Base-by-base conservation (phyloP, 2,329 filamentous ascomycete genomes). In the Trichoderma sp. region DNA sequence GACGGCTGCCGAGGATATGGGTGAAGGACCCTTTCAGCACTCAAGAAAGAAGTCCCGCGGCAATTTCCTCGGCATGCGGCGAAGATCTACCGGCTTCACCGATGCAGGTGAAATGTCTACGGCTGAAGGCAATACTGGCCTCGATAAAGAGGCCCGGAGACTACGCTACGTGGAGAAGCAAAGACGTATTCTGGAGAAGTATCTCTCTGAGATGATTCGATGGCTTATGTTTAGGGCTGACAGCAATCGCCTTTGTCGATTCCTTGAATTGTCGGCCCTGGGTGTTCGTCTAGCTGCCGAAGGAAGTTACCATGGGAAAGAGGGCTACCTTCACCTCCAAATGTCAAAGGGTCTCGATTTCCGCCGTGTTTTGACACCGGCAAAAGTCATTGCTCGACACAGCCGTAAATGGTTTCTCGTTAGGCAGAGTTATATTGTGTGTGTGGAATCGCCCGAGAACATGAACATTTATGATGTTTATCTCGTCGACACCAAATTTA, bases 401-500 rank as follows among this genome's bases (percentile, higher is more conserved):
- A 92, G 90, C 73, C 93, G 94, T 20, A 98, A 98, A 80, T 99
- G 96, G 96, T 99, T 99, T 79, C 85, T 98, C 23, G 94, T 99
- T n/a, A 88, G 96, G 66, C 95, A 98, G 81, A 98, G 94, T 83
- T 99, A 99, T 78, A 91, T 99, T 72, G 95, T 97, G 58, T 98
- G 95, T 76, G 95, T 98, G n/a, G 95, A 98, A 79, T 98, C 96
- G 0, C 96, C 96, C 0, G 95, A 98, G 80, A 97, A 97, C 76
- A 97, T 98, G 92, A 95, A 97, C 77, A 97, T 98, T 39, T 98
- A 97, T 80, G 97, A 99, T 82, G 96, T 99, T 26, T 98, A 98
- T 80, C 87, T 99, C n/a, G 93, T 98, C 30, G 96, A 99, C 79
- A 88, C 92, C 1, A 91, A 93, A 76, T 99, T 99, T 82, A 86